A percentile compares a stretch with the other conserved stretches of the same genome.
These are phyloP conservation scores for Cladosporium sp. DNA, from an alignment of 2,329 filamentous ascomycete species.

Conservation along the genomic window DNA sequence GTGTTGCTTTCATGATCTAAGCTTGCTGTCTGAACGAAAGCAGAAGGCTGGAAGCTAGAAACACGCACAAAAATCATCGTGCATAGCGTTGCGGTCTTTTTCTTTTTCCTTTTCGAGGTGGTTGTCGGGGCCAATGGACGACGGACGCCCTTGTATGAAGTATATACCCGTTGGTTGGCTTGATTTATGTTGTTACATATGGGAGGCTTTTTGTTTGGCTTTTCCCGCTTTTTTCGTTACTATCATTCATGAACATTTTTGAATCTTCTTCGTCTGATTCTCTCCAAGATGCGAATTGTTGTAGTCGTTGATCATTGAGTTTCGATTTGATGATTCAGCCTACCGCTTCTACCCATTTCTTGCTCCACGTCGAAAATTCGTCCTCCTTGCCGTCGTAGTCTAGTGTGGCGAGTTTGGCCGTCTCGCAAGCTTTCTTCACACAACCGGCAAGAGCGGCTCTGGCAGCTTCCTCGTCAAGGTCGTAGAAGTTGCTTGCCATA, in stretches of 20 bases:
- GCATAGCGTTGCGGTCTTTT: neutral
- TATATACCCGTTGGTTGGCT: neutral
- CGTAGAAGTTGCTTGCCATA: constrained; percentile 72
- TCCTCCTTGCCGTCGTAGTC: constrained; percentile 69
- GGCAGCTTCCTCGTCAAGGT: constrained; percentile 61
- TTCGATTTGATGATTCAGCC: constrained; percentile 25
- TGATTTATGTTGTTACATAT: neutral
- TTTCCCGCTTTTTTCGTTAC: constrained; percentile 5
- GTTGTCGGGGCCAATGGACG: neutral
- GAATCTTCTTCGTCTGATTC: neutral
- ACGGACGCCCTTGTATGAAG: neutral
- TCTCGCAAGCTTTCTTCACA: constrained; percentile 60
- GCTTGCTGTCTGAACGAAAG: neutral
- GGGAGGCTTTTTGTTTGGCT: neutral
- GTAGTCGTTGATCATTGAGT: neutral
- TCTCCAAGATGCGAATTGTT: neutral
- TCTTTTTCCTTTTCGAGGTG: neutral
- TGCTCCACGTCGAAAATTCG: constrained; percentile 78
- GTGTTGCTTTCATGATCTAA: constrained; percentile 17
- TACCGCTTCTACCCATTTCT: constrained; percentile 52
- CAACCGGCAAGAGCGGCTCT: constrained; percentile 62
- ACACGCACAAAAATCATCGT: neutral
- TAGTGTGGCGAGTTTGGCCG: constrained; percentile 57
- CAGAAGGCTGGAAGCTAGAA: neutral
- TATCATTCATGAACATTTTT: constrained; percentile 17